Evolutionary conservation across 495 filamentous ascomycete species (phyloP), one percentile per base, ranked within the genome.

Genomic region (Aspergillus incahuasiensis): DNA sequence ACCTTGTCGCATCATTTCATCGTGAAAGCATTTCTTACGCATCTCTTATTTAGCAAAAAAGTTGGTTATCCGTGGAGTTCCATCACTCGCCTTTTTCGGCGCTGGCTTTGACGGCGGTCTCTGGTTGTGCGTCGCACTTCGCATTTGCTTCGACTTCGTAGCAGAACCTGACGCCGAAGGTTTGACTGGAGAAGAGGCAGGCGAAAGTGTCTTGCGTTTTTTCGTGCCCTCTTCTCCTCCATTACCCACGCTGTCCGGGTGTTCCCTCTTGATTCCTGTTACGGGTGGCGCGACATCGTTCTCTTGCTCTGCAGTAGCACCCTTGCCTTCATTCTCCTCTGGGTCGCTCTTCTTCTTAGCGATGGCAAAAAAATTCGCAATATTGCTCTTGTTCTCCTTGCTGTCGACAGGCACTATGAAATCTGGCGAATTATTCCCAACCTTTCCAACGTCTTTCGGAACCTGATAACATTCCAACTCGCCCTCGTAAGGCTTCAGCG

Each of bases 381-480:
- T 97, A 56, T 91, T 95, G 38, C 75, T 82, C 74, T 95, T 96
- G 63, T 95, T 95, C 63, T 91, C 88, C 47, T 79, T 85, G 68
- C 87, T 91, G 60, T 84, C 78, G 41, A 96, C 72, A 0, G 91
- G 91, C 1, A 96, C 74, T 38, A 97, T 81, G 65, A 97, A 96
- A 2, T 74, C 78, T 0, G 87, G 83, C 16, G 86, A 90, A 65
- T 95, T 88, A 58, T 96, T 95, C n/a, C 92, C 91, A 1, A 95
- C 94, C 72, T 96, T 97, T 0, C 91, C 91, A 0, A 98, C 94
- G 12, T 94, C 92, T 66, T 89, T 89, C 43, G 79, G 81, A 2
- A 98, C 94, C 13, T 86, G 81, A 66, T 96, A 97, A 24, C 86
- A 83, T 40, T 95, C 92, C 25, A 98, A 70, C 54, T 90, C 89